Conservation (phyloP, 768 basidiomycete species). For the Lactarius hengduanensis region DNA sequence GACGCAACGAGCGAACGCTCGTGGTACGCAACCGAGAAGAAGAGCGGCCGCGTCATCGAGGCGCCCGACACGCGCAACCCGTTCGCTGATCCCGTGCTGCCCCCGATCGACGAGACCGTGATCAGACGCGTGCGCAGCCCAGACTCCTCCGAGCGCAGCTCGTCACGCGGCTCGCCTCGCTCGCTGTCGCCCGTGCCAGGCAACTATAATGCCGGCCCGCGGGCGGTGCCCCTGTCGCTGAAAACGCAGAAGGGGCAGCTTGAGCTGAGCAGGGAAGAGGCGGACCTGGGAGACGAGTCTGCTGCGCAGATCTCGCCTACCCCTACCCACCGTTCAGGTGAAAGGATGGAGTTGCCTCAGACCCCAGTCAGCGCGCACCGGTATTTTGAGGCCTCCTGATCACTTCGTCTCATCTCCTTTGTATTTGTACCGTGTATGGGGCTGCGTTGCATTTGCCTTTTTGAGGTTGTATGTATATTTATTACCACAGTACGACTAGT, state of each 20-base stretch:
- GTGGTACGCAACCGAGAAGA: neutral
- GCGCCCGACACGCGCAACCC: neutral
- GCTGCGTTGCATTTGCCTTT: neutral
- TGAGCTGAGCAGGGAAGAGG: neutral
- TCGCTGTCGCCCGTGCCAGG: neutral
- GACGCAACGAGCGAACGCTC: neutral
- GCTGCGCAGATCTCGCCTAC: neutral
- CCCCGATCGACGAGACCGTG: neutral
- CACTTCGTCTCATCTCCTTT: neutral
- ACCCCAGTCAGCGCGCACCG: neutral
- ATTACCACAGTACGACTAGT: neutral
- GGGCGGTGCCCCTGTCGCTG: neutral
- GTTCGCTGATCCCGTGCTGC: conserved; percentile 14
- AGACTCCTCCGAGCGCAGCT: conserved; percentile 11
- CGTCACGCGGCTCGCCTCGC: neutral
- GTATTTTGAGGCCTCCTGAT: neutral
- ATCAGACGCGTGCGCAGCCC: conserved; percentile 6
- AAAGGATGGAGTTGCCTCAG: neutral
- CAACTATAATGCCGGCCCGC: neutral
- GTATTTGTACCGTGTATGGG: neutral
- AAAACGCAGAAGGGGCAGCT: neutral
- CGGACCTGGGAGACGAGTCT: neutral
- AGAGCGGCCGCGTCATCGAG: neutral
- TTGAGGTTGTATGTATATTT: neutral
- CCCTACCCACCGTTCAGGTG: neutral